Evolutionary conservation across 345 rosid genomes (phyloP), one percentile per base, ranked within the genome.

Genomic region (Linum trigynum): DNA sequence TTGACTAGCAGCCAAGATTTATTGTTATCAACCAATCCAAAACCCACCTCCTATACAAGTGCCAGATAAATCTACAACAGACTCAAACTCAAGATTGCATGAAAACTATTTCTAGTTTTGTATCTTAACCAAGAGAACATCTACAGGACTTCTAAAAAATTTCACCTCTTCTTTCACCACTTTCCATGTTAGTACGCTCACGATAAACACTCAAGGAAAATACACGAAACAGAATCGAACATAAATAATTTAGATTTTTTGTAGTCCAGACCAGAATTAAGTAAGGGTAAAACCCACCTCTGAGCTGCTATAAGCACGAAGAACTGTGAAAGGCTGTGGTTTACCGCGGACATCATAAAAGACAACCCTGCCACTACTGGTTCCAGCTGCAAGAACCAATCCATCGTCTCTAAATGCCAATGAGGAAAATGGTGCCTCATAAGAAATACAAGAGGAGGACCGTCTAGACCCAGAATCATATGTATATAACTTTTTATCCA

Each of bases 341-440:
- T 85, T 94, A 75, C 88, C 91, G 39, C 99, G 97, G 73, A 94
- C 82, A 73, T 94, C 97, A 65, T 88, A 94, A 68, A 94, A 91
- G 48, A 91, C 99, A 61, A 94, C 86, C 61, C 88, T 82, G 61
- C 99, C 99, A 68, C 77, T 91, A 77, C 92, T 76, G 17, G 97
- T 94, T 72, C 99, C 99, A 67, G 95, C 95, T 72, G 92, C 92
- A 72, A 94, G 80, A 70, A 86, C 69, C 91, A 79, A 75, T 58
- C 95, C 99, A 83, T 91, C 92, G 67, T 94, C 99, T 83, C 85
- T 88, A 80, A 83, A 91, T 64, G 95, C 92, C 82, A 94, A 72
- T 15, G 99, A 94, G 74, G 99, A 88, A 77, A 94, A 94, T 63
- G 97, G 97, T 57, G 95, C 88, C 76, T 90, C 97, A 76, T 94